These are phyloP conservation scores for Ulmus americana DNA, from an alignment of 331 rosid species.

Conservation along the genomic window DNA sequence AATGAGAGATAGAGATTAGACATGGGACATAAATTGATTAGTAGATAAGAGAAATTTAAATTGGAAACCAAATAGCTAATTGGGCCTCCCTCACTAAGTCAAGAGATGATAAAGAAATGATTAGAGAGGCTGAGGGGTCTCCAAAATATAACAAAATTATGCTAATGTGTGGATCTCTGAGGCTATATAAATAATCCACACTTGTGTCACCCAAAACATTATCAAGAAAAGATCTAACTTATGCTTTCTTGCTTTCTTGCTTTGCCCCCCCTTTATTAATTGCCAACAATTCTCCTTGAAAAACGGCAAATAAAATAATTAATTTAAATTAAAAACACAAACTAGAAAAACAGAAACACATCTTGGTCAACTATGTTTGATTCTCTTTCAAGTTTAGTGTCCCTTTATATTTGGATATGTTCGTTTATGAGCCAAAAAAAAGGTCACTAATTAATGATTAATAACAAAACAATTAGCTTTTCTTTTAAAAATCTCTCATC, in stretches of 20 bases:
- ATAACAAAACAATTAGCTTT: conserved; percentile 11
- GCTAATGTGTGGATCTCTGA: not conserved
- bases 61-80: conserved; percentile 30
- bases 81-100: conserved; percentile 40
- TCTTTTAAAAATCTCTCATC: conserved; percentile 27
- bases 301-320: conserved; percentile 26
- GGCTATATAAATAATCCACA: not conserved
- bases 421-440: conserved; percentile 8
- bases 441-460: conserved; percentile 11
- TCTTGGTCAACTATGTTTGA: conserved; percentile 50
- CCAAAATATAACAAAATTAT: not conserved
- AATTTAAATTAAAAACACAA: not conserved
- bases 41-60: conserved; percentile 37
- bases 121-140: conserved; percentile 29
- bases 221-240: conserved; percentile 47
- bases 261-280: conserved; percentile 30
- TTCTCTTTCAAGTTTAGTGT: conserved; percentile 35
- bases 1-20: conserved; percentile 22
- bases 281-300: conserved; percentile 20
- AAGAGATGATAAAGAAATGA: conserved; percentile 62
- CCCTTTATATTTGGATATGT: conserved; percentile 31
- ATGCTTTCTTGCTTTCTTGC: conserved; percentile 67
- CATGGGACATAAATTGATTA: conserved; percentile 7
- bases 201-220: conserved; percentile 78
- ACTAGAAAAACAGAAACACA: conserved; percentile 32